Evolutionary conservation across 2,329 filamentous ascomycete genomes (phyloP).

Genomic region (Talaromyces rugulosus): DNA sequence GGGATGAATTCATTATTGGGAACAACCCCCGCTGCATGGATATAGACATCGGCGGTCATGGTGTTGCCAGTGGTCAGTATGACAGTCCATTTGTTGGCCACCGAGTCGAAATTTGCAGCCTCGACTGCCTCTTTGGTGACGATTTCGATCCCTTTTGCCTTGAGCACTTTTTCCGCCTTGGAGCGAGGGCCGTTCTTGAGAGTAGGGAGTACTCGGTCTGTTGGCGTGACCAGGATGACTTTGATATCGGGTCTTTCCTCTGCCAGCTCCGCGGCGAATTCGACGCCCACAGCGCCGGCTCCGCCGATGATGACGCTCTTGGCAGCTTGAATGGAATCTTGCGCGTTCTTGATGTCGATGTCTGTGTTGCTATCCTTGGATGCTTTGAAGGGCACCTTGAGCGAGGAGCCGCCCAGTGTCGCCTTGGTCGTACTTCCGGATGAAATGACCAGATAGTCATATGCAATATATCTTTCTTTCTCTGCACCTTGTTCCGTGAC

Average conservation of each 20-base stretch:
- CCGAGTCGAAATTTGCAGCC: conserved; percentile 27
- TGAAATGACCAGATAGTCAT: conserved; percentile 50
- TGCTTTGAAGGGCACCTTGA: conserved; percentile 9
- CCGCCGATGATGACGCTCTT: conserved; percentile 40
- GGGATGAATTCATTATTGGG: conserved; percentile 54
- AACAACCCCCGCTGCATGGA: conserved; percentile 48
- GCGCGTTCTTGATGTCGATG: conserved; percentile 22
- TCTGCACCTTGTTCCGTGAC: conserved; percentile 11
- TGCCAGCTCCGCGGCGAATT: conserved; percentile 41
- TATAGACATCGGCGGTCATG: conserved; percentile 49
- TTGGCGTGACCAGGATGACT: conserved; percentile 23
- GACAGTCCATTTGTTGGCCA: conserved; percentile 36
- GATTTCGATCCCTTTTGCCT: conserved; percentile 45
- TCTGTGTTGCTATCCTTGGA: neutral
- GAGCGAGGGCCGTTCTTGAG: conserved; percentile 28
- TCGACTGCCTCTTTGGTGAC: conserved; percentile 31
- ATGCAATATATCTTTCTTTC: conserved; percentile 21
- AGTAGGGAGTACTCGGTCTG: conserved; percentile 22
- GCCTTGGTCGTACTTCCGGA: conserved; percentile 43
- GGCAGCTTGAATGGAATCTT: conserved; percentile 25
- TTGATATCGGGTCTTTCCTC: conserved; percentile 36
- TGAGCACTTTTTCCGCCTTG: conserved; percentile 44
- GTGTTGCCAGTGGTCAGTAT: conserved; percentile 44
- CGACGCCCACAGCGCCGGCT: conserved; percentile 41
- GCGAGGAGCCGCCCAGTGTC: neutral